phyloP scores from a whole-genome alignment of 441 rosid species.

The Gossypium aridum region DNA sequence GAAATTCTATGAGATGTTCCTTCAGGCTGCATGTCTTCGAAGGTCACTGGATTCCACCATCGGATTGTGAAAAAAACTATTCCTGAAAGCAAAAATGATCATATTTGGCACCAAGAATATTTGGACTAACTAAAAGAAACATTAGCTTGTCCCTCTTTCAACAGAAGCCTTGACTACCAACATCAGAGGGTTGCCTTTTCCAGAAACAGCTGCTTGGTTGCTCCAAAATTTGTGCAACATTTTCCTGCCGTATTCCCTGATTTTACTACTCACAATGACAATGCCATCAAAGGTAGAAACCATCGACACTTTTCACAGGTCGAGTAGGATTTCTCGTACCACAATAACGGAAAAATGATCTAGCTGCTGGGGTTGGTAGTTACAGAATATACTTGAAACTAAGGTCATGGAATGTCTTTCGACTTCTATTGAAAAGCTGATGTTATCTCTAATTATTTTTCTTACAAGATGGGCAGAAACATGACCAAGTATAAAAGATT shows the following conservation, averaged over 20 bases:
- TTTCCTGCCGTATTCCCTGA: neutral
- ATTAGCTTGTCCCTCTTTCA: slow-evolving; percentile 6
- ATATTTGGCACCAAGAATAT: slow-evolving; percentile 2
- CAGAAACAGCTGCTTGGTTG: neutral
- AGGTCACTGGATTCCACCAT: slow-evolving; percentile 94
- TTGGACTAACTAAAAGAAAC: neutral
- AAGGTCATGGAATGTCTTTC: neutral
- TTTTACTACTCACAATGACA: neutral
- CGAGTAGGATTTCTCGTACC: neutral
- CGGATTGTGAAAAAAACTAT: slow-evolving; percentile 92
- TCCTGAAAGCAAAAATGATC: slow-evolving; percentile 38
- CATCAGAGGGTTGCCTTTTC: neutral
- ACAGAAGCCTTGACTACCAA: neutral
- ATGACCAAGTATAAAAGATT: neutral
- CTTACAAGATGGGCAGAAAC: neutral
- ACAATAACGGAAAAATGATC: neutral
- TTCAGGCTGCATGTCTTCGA: slow-evolving; percentile 85
- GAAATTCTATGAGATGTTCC: slow-evolving; percentile 57
- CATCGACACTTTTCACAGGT: neutral
- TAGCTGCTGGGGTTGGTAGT: neutral
- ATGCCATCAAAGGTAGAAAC: neutral
- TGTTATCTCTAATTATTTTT: neutral
- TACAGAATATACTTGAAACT: neutral
- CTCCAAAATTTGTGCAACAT: neutral
- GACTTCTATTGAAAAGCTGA: neutral